Conservation (phyloP, 805 yeast species). For the Hermanozyma aechmeae region DNA sequence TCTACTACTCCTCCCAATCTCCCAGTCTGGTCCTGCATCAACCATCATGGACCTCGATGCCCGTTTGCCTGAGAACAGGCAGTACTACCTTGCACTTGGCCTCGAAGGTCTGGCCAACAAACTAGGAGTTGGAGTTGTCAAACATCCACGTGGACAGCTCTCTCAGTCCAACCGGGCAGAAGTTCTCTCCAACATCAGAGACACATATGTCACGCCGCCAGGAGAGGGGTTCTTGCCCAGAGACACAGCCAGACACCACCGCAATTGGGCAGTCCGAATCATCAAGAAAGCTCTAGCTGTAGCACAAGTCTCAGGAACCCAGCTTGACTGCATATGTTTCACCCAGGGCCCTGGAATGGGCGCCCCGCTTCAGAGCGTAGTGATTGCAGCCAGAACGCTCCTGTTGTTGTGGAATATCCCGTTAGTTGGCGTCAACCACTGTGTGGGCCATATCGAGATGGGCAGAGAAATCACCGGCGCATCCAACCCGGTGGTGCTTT, state of each 20-base stretch:
- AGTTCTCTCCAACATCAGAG: slow-evolving; percentile 83
- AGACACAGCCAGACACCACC: slow-evolving; percentile 93
- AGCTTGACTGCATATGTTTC: slow-evolving; percentile 77
- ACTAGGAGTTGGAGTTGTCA: slow-evolving; percentile 86
- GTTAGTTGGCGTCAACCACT: slow-evolving; percentile 90
- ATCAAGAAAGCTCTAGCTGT: slow-evolving; percentile 58
- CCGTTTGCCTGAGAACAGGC: no score
- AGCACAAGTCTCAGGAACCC: slow-evolving; percentile 40
- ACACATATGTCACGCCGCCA: slow-evolving; percentile 92
- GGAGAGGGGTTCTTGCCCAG: slow-evolving; percentile 97
- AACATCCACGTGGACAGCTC: slow-evolving; percentile 57
- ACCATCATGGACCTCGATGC: no score
- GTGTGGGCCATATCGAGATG: slow-evolving; percentile 98
- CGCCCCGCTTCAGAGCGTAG: slow-evolving; percentile 92
- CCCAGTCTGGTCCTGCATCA: no score
- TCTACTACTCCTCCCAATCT: no score
- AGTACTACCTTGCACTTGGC: slow-evolving; percentile 74
- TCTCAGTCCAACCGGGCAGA: slow-evolving; percentile 54
- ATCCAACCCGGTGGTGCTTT: slow-evolving; percentile 89
- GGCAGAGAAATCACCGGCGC: slow-evolving; percentile 99
- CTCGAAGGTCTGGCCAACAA: slow-evolving; percentile 97
- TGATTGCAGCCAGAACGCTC: slow-evolving; percentile 81
- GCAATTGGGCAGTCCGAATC: slow-evolving; percentile 86
- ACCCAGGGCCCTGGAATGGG: slow-evolving; percentile 99
- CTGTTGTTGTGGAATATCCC: slow-evolving; percentile 77